Base-by-base conservation (phyloP, 495 filamentous ascomycete species). In the Emericellopsis terricola region DNA sequence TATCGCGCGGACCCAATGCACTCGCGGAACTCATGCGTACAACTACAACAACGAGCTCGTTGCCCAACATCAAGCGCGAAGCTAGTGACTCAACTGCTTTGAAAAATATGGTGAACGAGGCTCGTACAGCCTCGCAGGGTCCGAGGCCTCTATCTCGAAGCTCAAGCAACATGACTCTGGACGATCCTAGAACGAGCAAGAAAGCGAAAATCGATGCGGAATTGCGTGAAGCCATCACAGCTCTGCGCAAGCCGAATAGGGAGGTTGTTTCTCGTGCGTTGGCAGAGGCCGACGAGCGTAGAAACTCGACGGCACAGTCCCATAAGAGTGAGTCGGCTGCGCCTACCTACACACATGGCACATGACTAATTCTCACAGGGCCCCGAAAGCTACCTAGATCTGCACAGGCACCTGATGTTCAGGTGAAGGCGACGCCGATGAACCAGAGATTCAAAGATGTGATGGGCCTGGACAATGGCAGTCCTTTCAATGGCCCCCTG, bases 201-300 rank as follows among this genome's bases (percentile, higher is more conserved):
- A 77, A 82, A 41, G 76, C 81, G 15, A 64, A 69, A 28, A 59
- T 92, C 4, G 76, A 91, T 38, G 74, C 76, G 38, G 81, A 94
- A 47, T 60, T 94, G 17, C 72, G 78, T 44, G 73, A 78, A 21
- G 89, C 87, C 9, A 94, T 96, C 38, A 59, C 69, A 8, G 64
- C 80, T 1, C 59, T 96, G 18, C 81, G 84, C 44, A 92, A 77
- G 51, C 89, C 89, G 4, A 93, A 94, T 46, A 68, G 89, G 36
- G 66, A 76, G 4, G 59, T 87, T 28, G 82, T 80, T 9, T 74
- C 73, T 9, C 73, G 74, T 42, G 74, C 76, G 32, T 60, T 83
- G 26, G 77, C 69, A 5, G 73, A 87, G 3, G 73, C 70, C 34
- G 71, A 71, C 8, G 76, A 80, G 40, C 73, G 68, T 45, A 65